A percentile compares a stretch with the other conserved stretches of the same genome.
Evolutionary conservation across 805 yeast species (phyloP).

Genomic region (Scheffersomyces stipitis): DNA sequence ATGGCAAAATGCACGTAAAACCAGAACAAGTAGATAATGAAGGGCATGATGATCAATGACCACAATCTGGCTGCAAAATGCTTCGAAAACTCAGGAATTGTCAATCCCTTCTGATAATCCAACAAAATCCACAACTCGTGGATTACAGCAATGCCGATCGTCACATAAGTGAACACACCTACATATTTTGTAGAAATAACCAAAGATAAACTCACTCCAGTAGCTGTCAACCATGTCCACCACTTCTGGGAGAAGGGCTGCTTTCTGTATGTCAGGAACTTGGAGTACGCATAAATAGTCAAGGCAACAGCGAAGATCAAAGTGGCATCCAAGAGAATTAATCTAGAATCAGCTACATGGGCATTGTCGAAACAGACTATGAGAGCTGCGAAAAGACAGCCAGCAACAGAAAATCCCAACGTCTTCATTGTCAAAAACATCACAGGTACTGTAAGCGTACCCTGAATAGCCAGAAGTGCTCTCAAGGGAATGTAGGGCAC

Average conservation of each 20-base stretch:
- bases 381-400: slow-evolving; percentile 74
- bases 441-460: slow-evolving; percentile 78
- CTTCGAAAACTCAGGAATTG: slow-evolving; percentile 52
- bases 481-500: slow-evolving; percentile 88
- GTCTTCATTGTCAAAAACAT: slow-evolving; percentile 85
- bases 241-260: slow-evolving; percentile 68
- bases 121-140: slow-evolving; percentile 87
- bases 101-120: slow-evolving; percentile 66
- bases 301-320: slow-evolving; percentile 79
- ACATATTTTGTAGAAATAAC: slow-evolving; percentile 96
- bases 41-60: slow-evolving; percentile 76
- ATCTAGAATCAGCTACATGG: slow-evolving; percentile 84
- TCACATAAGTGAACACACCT: slow-evolving; percentile 86
- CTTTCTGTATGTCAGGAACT: slow-evolving; percentile 66
- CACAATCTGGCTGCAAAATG: slow-evolving; percentile 77
- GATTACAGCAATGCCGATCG: slow-evolving; percentile 83
- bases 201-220: slow-evolving; percentile 85
- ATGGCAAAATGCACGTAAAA: slow-evolving; percentile 88
- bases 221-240: slow-evolving; percentile 84
- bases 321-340: slow-evolving; percentile 90
- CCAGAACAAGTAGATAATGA: slow-evolving; percentile 80
- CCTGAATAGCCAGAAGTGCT: slow-evolving; percentile 74
- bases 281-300: slow-evolving; percentile 74
- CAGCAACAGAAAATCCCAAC: slow-evolving; percentile 72
- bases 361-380: slow-evolving; percentile 87